Evolutionary conservation across 202 grass and related monocot species (phyloP), one percentile per base, ranked within the genome.

Genomic region (Brachypodium distachyon): DNA sequence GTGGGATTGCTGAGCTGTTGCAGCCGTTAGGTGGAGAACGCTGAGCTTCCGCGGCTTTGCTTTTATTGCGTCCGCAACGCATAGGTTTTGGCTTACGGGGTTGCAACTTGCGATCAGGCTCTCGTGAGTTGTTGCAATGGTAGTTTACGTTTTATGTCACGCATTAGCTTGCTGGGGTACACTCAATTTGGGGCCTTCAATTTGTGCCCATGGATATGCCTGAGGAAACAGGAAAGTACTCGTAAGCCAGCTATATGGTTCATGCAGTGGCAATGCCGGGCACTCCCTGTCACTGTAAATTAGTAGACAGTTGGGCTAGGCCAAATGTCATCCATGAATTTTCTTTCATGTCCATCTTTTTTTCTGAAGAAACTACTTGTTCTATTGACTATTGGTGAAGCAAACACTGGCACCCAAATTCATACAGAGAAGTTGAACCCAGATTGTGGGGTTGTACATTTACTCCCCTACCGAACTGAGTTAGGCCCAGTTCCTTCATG

Each of bases 1-100:
- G 29, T 38, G 26, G 32, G 43, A 34, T 52, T 61, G 61, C 37
- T 67, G 40, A 16, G 61, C 32, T 58, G 27, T 54, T 36, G 51
- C 52, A 51, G 59, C 23, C 8, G 78, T 60, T 77, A 4, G 70
- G 60, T 83, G 22, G 39, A 57, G 13, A n/a, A 16, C 60, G 82
- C 41, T 72, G 70, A 44, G 40, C 72, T 46, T 22, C 50, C 19
- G 18, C 72, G 80, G 43, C 49, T 29, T 55, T 37, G 67, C 74
- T 21, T 25, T 73, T 49, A 12, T 7, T 46, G 54, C 4, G 28
- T n/a, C 38, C 5, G 38, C 49, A 36, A 11, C 43, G 32, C 61
- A 7, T 65, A 43, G 57, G 36, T 55, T 70, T 52, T 11, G 48
- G 39, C 38, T 54, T 72, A 73, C 34, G 49, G 66, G 3, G 32